Evolutionary conservation across 2,329 filamentous ascomycete genomes (phyloP).

Genomic region (Penicillium sp.): DNA sequence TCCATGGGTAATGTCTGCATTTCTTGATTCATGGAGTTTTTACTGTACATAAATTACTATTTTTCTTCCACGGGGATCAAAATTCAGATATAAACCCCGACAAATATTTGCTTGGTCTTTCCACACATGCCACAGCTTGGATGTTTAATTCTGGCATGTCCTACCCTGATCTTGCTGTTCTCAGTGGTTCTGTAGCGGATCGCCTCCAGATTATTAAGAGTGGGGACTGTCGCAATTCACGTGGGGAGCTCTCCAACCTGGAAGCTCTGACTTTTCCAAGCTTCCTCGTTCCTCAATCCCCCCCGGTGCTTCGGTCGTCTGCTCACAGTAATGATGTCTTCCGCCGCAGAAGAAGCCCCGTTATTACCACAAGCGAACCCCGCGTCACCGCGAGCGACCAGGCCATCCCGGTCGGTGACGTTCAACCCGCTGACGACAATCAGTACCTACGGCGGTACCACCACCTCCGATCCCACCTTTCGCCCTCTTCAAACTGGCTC

Average conservation of each 20-base stretch:
- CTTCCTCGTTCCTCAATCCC: conserved; percentile 12
- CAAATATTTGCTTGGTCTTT: not conserved
- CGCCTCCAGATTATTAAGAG: conserved; percentile 24
- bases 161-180: not conserved
- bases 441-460: conserved; percentile 45
- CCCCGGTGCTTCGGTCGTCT: conserved; percentile 18
- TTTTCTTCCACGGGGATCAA: not conserved
- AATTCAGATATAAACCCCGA: not conserved
- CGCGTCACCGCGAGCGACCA: conserved; percentile 41
- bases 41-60: not conserved
- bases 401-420: conserved; percentile 47
- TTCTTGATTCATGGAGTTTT: not conserved
- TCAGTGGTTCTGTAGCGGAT: not conserved
- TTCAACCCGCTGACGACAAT: conserved; percentile 52
- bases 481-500: conserved; percentile 44
- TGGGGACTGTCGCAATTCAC: conserved; percentile 13
- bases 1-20: conserved; percentile 4
- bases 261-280: conserved; percentile 16
- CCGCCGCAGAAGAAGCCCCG: conserved; percentile 45
- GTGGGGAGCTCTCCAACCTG: conserved; percentile 19
- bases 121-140: not conserved
- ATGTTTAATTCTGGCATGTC: not conserved
- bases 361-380: conserved; percentile 41
- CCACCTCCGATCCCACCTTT: conserved; percentile 44
- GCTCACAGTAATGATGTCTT: conserved; percentile 7